Base-by-base conservation (phyloP, 2,329 filamentous ascomycete species). In the Cladosporium cucumerinum region DNA sequence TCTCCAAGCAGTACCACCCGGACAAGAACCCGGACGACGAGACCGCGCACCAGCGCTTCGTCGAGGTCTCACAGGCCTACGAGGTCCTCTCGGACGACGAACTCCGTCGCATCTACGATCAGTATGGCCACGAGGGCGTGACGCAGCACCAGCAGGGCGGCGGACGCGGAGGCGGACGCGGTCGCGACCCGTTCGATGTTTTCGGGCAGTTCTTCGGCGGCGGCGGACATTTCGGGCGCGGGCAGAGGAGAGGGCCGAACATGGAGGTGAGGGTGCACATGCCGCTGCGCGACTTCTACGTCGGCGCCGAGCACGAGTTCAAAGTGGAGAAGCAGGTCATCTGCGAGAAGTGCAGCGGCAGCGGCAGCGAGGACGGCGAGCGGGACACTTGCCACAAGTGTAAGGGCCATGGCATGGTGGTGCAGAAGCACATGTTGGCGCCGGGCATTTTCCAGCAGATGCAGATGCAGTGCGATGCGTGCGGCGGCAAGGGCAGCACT, bases 371-470 rank as follows among this genome's bases (percentile, higher is more conserved):
- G 62, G 95, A 99, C 76, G 91, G 92, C 18, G 80, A 90, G 61
- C 66, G 72, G 18, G 90, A 97, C 61, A 90, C 85, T 2, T 99
- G 95, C 77, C 78, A 82, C 49, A 82, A 86, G 70, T 99, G 95
- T 75, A 80, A 82, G 46, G 95, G 95, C 16, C 89, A 91, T 57
- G 95, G 95, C n/a, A 83, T 93, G 63, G 84, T 91, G 64, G 88
- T 98, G 69, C 86, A 93, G 78, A 94, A 95, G 78, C 92, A 97
- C 73, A 91, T 94, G 86, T 85, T 99, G 49, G 94, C 93, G 0
- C 95, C 95, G 0, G 95, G 95, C n/a, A 96, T 99, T 81, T 97
- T 93, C 84, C 95, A 98, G 82, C 95, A 99, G 81, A 88, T 98
- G 72, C 95, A 99, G 82, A 89, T 89, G 78, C 86, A 89, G 67